Conservation (phyloP, 805 yeast species). For the Priceomyces melissophilus region DNA sequence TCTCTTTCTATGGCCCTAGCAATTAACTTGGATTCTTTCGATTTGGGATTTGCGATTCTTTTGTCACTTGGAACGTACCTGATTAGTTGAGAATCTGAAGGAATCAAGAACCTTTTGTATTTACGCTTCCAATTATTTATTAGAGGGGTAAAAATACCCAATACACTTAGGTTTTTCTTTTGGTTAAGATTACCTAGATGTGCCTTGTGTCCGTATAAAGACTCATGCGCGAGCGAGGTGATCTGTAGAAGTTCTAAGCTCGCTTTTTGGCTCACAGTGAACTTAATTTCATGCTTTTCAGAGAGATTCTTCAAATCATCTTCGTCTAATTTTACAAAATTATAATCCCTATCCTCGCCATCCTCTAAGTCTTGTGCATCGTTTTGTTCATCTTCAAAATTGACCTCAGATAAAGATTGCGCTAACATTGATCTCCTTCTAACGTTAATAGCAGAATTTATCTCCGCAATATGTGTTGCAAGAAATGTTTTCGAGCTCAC, state of each 20-base stretch:
- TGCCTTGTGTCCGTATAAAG: constrained; percentile 67
- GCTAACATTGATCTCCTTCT: constrained; percentile 76
- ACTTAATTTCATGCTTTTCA: constrained; percentile 37
- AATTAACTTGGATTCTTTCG: constrained; percentile 37
- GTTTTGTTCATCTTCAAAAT: constrained; percentile 34
- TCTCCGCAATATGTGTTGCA: constrained; percentile 83
- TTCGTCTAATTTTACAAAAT: constrained; percentile 29
- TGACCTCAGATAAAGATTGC: constrained; percentile 66
- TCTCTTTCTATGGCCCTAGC: constrained; percentile 56
- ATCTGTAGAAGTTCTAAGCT: constrained; percentile 76
- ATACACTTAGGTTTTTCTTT: constrained; percentile 64
- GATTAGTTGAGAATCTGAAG: constrained; percentile 40
- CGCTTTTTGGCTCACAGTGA: constrained; percentile 66
- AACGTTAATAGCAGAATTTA: constrained; percentile 75
- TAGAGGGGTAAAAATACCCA: constrained; percentile 72
- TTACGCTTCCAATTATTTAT: constrained; percentile 74
- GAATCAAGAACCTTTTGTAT: constrained; percentile 53
- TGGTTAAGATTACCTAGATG: constrained; percentile 50
- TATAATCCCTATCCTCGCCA: constrained; percentile 22
- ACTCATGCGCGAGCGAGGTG: constrained; percentile 77
- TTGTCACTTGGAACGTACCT: constrained; percentile 20
- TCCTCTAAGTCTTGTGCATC: constrained; percentile 20
- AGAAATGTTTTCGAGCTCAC: constrained; percentile 68
- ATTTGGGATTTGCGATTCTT: constrained; percentile 14
- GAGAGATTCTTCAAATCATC: constrained; percentile 27